phyloP scores from a whole-genome alignment of 306 rosid genomes.

The Geum urbanum region DNA sequence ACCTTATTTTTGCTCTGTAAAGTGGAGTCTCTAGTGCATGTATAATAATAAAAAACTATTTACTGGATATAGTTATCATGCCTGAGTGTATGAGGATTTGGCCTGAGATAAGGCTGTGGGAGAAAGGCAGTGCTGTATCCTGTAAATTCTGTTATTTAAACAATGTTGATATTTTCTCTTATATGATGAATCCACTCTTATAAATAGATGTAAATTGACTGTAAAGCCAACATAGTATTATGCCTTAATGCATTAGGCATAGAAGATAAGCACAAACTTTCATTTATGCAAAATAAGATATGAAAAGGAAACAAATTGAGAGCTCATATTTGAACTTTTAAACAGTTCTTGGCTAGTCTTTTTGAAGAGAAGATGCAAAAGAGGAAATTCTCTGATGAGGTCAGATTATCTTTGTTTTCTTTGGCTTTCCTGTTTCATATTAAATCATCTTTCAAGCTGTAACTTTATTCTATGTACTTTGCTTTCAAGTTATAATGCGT shows the following conservation, averaged over 20 bases:
- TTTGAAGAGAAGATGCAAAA: constrained; percentile 41
- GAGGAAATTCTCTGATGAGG: constrained; percentile 53
- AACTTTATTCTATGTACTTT: constrained; percentile 6
- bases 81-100: neutral
- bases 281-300: neutral
- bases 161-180: neutral
- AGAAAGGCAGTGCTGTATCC: neutral
- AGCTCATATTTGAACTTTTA: neutral
- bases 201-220: neutral
- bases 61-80: neutral
- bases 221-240: neutral
- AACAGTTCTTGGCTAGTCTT: constrained; percentile 58
- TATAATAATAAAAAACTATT: neutral
- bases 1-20: neutral
- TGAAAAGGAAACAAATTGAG: neutral
- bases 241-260: neutral
- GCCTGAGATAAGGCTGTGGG: neutral
- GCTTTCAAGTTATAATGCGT: neutral
- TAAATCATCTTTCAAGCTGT: constrained; percentile 4
- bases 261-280: neutral
- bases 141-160: neutral
- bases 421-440: neutral
- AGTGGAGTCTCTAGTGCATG: neutral
- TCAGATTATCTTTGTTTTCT: constrained; percentile 25
- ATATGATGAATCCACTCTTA: neutral